Evolutionary conservation across 2,329 filamentous ascomycete species (phyloP).

Genomic region (Elsinoe australis): DNA sequence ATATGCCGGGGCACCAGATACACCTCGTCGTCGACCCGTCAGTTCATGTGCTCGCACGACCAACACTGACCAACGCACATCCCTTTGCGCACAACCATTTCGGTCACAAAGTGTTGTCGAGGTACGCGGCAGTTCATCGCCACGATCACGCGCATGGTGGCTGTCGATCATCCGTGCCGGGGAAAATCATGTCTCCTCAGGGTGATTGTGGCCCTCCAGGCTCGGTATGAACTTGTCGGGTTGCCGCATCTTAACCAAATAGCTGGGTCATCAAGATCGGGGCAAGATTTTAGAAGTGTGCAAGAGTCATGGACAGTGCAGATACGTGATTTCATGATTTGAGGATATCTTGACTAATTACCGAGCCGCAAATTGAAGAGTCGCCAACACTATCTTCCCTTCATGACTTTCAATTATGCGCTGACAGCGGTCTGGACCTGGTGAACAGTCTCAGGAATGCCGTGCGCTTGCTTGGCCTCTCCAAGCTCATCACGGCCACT

Average conservation of each 20-base stretch:
- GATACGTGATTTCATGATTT: constrained; percentile 2
- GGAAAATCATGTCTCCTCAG: constrained; percentile 10
- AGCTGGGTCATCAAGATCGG: neutral
- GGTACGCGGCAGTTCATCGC: constrained; percentile 4
- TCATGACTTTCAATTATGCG: too few species aligned
- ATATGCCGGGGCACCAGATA: too few species aligned
- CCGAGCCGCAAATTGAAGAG: neutral
- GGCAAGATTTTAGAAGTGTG: neutral
- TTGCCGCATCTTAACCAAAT: constrained; percentile 9
- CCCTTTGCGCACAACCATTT: too few species aligned
- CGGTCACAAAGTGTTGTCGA: neutral
- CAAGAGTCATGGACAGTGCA: constrained; percentile 1
- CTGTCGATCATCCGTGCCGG: constrained; percentile 15
- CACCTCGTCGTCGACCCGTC: too few species aligned
- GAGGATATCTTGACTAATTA: neutral
- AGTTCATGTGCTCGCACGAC: too few species aligned
- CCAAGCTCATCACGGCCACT: constrained; percentile 40
- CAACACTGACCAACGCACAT: too few species aligned
- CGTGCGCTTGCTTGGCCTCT: constrained; percentile 36
- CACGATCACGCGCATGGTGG: constrained; percentile 14
- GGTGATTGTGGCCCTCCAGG: constrained; percentile 4
- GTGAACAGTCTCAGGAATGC: constrained; percentile 20
- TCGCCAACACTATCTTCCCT: too few species aligned
- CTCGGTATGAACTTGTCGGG: neutral
- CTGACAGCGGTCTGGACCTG: neutral